Base-by-base conservation (phyloP, 805 yeast genomes). In the Candida endomychidarum region DNA sequence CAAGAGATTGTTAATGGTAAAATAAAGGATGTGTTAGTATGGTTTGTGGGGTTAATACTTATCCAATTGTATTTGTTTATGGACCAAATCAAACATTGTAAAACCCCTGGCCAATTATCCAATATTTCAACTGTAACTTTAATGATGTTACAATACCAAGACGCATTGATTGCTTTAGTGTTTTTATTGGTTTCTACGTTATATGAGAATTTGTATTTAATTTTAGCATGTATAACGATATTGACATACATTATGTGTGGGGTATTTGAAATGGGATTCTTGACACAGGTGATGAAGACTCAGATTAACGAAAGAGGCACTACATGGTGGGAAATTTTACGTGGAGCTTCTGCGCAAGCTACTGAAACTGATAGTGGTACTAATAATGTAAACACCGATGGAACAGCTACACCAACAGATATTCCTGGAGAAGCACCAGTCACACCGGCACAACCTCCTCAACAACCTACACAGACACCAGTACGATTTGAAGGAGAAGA, bases 91-190 rank as follows among this genome's bases (percentile, higher is more conserved):
- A 77, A 81, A 41, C 63, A 68, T 22, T 75, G 86, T 2, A 78
- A 74, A 49, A 86, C 96, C 0, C 96, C 96, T 1, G 86, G 96
- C 0, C 80, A 84, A 4, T 73, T 86, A 21, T 80, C 90, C 3
- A 75, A 82, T 38, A 74, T 90, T 6, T 82, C 95, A 7, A 49
- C 52, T 17, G 45, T 49, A 5, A 53, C 70, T 2, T 78, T 85
- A 38, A 80, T 78, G 70, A 65, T 89, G 3, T 64, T 87, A 21
- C 77, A 81, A 7, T 68, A 79, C 47, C 78, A 86, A 61, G 96
- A 89, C 60, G 86, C 91, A 1, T 67, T 85, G 2, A 52, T 83
- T 15, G 78, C 87, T 11, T 70, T 86, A 61, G 54, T 81, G 23
- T 77, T 81, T 34, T 63, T 86, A 41, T 68, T 85, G 26, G 63